Evolutionary conservation across 73 alveolate species (phyloP).

Genomic region (Blepharisma stoltei): DNA sequence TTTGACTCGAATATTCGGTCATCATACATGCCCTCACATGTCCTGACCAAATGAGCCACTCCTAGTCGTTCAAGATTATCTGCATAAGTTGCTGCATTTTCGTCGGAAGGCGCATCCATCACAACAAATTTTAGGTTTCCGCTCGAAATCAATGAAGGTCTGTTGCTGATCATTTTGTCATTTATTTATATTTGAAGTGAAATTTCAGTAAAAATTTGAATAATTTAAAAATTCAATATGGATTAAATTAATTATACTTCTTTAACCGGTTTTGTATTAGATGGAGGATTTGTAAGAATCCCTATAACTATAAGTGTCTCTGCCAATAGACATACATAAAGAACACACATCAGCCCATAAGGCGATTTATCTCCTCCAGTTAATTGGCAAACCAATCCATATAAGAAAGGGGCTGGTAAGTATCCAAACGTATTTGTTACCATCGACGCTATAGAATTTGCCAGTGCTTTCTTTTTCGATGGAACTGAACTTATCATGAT

Average conservation of each 20-base stretch:
- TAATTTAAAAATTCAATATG: no score
- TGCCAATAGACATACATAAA: no score
- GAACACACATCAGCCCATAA: no score
- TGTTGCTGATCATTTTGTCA: neutral
- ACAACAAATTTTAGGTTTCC: neutral
- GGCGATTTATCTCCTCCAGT: conserved; percentile 65
- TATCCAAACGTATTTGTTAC: conserved; percentile 74
- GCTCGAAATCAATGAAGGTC: neutral
- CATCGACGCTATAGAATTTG: conserved; percentile 70
- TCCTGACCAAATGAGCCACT: neutral
- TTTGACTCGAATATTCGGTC: neutral
- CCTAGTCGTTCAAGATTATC: neutral
- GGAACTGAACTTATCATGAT: conserved; percentile 77
- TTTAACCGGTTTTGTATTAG: no score
- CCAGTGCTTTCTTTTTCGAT: conserved; percentile 49
- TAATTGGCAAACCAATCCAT: conserved; percentile 66
- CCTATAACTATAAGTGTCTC: no score
- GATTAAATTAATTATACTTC: no score
- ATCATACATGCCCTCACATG: conserved; percentile 31
- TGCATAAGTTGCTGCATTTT: neutral
- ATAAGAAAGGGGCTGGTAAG: conserved; percentile 78
- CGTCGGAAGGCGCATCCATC: conserved; percentile 15
- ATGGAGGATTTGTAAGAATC: no score
- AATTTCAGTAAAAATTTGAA: no score
- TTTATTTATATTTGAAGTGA: neutral